Percentiles rank a stretch among this genome's conserved stretches.
These are phyloP conservation scores for Hymenoscyphus albidus DNA, from an alignment of 2,329 filamentous ascomycete genomes.

Conservation along the genomic window DNA sequence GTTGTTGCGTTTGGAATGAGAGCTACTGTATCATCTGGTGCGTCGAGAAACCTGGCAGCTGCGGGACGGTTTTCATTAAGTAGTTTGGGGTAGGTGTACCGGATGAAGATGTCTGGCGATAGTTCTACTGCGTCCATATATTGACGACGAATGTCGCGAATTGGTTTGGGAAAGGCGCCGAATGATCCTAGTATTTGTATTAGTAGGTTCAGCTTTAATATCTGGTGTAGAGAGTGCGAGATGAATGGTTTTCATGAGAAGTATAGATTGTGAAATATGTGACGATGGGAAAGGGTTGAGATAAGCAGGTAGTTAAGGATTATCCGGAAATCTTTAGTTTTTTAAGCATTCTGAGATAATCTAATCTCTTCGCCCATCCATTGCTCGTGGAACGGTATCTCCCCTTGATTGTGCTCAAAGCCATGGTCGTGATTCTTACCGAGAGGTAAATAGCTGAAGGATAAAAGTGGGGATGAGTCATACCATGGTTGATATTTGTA, in stretches of 20 bases:
- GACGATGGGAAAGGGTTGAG: neutral
- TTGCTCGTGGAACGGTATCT: too few relatives aligned
- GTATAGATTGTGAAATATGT: too few relatives aligned
- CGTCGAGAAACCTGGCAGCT: slow-evolving; percentile 63
- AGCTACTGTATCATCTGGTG: slow-evolving; percentile 62
- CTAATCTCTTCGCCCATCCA: too few relatives aligned
- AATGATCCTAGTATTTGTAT: slow-evolving; percentile 58
- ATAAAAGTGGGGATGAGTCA: slow-evolving; percentile 3
- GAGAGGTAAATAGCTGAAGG: neutral
- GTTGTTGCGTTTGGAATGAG: slow-evolving; percentile 80
- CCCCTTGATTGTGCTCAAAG: too few relatives aligned
- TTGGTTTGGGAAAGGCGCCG: slow-evolving; percentile 64
- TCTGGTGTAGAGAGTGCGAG: neutral
- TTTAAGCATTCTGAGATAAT: too few relatives aligned
- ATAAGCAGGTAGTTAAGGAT: neutral
- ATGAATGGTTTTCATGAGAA: neutral
- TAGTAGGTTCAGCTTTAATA: neutral
- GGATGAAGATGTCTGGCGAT: slow-evolving; percentile 71
- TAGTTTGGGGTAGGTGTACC: slow-evolving; percentile 58
- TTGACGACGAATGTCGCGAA: slow-evolving; percentile 56
- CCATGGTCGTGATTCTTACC: too few relatives aligned
- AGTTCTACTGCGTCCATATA: slow-evolving; percentile 66
- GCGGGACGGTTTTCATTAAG: slow-evolving; percentile 63
- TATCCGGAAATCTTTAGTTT: too few relatives aligned
- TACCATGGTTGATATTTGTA: slow-evolving; percentile 38